Percentiles rank a stretch among this genome's conserved stretches.
Evolutionary conservation across 2,329 filamentous ascomycete species (phyloP).

Genomic region (Nothophaeocryptopus gaeumannii): DNA sequence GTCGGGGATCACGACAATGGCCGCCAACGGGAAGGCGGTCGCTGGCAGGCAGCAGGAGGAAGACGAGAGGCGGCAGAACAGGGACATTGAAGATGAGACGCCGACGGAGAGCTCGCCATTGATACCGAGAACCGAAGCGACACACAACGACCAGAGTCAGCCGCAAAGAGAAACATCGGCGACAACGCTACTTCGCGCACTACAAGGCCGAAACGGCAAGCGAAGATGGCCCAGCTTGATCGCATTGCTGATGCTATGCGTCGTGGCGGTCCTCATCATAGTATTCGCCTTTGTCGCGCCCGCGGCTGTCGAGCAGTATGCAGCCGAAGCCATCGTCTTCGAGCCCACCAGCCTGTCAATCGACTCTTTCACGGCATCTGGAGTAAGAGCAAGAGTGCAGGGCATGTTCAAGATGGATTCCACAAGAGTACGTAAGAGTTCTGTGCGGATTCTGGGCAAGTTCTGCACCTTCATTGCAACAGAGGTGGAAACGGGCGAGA

Average conservation of each 20-base stretch:
- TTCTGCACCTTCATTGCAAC: constrained; percentile 77
- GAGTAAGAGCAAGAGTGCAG: constrained; percentile 75
- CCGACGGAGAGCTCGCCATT: constrained; percentile 19
- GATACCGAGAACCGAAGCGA: constrained; percentile 6
- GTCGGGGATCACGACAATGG: constrained; percentile 8
- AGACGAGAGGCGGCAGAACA: constrained; percentile 6
- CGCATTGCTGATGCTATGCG: constrained; percentile 65
- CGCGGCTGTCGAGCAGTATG: constrained; percentile 78
- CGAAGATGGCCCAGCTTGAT: constrained; percentile 73
- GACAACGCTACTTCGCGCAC: constrained; percentile 16
- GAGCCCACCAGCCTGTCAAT: constrained; percentile 81
- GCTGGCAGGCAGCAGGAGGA: constrained; percentile 8
- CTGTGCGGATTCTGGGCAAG: constrained; percentile 71
- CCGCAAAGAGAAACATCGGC: constrained; percentile 26
- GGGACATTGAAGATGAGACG: constrained; percentile 10
- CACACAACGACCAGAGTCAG: constrained; percentile 22
- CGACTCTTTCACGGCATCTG: constrained; percentile 75
- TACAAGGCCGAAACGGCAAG: constrained; percentile 37
- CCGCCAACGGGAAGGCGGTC: constrained; percentile 9
- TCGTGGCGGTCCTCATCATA: constrained; percentile 66
- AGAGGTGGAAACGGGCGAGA: constrained; percentile 70
- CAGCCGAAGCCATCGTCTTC: constrained; percentile 75
- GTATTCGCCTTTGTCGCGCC: constrained; percentile 78
- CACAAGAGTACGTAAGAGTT: constrained; percentile 66
- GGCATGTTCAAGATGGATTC: constrained; percentile 80